Percentiles rank a stretch among this genome's conserved stretches.
Conservation (phyloP, 768 basidiomycete species). For the Lactifluus hygrophoroides region DNA sequence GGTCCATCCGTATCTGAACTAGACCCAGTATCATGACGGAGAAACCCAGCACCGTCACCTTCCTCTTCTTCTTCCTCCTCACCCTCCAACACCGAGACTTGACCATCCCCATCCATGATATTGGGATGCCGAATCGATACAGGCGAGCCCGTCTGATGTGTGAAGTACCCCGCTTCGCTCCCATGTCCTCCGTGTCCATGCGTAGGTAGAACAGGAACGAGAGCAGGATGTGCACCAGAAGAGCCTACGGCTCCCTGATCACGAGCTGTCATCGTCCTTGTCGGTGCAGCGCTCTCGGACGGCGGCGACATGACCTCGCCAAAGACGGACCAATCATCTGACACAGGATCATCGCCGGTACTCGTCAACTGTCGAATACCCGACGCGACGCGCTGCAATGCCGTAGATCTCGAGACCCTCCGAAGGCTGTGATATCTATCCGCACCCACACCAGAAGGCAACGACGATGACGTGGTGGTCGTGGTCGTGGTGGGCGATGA, state of each 20-base stretch:
- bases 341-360: background rate
- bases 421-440: background rate
- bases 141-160: background rate
- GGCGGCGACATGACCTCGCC: constrained; percentile 14
- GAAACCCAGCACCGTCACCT: no score
- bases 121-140: background rate
- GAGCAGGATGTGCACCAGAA: no score
- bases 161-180: background rate
- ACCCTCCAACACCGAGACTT: background rate
- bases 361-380: background rate
- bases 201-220: background rate
- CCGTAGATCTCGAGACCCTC: background rate
- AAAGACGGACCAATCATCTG: constrained; percentile 19
- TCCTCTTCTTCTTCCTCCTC: no score
- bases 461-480: no score
- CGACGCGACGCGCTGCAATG: constrained; percentile 9
- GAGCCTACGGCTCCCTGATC: no score
- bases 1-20: background rate
- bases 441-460: background rate
- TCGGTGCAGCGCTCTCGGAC: no score
- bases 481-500: no score
- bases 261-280: no score
- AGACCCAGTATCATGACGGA: background rate
- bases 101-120: no score
- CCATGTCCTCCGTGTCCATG: background rate